phyloP scores from a whole-genome alignment of 257 asterid genomes.

The Penstemon barbatus region DNA sequence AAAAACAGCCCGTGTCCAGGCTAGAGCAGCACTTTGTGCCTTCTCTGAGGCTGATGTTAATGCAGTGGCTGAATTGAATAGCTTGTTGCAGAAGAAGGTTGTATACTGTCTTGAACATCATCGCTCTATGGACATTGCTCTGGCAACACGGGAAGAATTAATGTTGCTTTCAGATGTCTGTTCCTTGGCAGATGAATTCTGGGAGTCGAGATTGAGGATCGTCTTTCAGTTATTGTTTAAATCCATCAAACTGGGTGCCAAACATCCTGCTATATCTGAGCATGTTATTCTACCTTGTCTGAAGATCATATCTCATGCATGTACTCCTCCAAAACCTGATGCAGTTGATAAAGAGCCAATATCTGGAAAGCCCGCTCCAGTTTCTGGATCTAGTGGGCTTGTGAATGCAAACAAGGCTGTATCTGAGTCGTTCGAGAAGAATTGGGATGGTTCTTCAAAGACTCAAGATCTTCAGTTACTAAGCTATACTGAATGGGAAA shows the following conservation, averaged over 20 bases:
- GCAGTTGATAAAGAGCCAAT: conserved; percentile 72
- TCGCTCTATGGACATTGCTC: conserved; percentile 93
- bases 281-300: conserved; percentile 94
- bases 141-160: conserved; percentile 93
- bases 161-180: conserved; percentile 91
- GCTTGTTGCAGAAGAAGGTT: conserved; percentile 86
- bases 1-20: conserved; percentile 94
- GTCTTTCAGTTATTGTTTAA: conserved; percentile 91
- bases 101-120: conserved; percentile 97
- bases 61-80: conserved; percentile 88
- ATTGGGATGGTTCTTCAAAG: conserved; percentile 77
- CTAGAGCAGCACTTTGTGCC: conserved; percentile 97
- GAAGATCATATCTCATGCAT: conserved; percentile 88
- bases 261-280: conserved; percentile 99
- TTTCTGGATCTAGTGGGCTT: conserved; percentile 56
- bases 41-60: conserved; percentile 89
- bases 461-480: conserved; percentile 78
- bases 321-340: conserved; percentile 98
- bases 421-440: conserved; percentile 60
- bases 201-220: conserved; percentile 94
- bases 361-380: conserved; percentile 58
- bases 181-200: conserved; percentile 91
- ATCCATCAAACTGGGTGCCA: conserved; percentile 93
- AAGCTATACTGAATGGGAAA: conserved; percentile 98
- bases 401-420: conserved; percentile 51